These are phyloP conservation scores for Thielaviopsis populi DNA, from an alignment of 2,329 filamentous ascomycete species.

Conservation along the genomic window DNA sequence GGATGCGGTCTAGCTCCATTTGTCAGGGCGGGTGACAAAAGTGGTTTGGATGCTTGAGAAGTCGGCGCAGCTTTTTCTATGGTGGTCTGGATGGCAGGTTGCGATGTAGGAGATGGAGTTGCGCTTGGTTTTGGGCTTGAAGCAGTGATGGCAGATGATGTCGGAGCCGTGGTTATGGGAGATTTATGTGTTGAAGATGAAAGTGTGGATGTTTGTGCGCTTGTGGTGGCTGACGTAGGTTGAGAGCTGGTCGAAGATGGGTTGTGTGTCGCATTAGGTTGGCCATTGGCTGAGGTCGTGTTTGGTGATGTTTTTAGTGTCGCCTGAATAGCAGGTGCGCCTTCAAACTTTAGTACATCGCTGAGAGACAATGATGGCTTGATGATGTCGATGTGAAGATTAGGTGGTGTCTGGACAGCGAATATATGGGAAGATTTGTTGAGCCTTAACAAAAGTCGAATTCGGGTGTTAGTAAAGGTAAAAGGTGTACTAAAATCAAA, in stretches of 20 bases:
- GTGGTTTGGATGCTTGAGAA: background rate
- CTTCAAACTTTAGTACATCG: conserved; percentile 13
- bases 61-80: background rate
- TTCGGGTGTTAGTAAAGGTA: background rate
- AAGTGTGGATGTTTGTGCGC: background rate
- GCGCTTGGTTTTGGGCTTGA: background rate
- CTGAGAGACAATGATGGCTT: conserved; percentile 9
- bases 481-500: background rate
- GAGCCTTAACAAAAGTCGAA: conserved; percentile 1
- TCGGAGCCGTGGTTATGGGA: background rate
- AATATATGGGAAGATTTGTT: conserved; percentile 16
- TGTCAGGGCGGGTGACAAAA: background rate
- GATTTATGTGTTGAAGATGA: background rate
- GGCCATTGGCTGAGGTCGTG: background rate
- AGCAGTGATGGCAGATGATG: background rate
- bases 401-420: conserved; percentile 14
- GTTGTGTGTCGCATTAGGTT: background rate
- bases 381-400: conserved; percentile 14
- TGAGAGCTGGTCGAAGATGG: background rate
- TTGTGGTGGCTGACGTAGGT: background rate
- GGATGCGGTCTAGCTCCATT: background rate
- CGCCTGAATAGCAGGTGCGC: background rate
- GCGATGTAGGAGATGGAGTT: background rate
- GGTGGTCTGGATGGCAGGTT: background rate
- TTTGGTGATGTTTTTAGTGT: background rate